phyloP scores from a whole-genome alignment of 371 early-diverging fungal genomes.

The Apophysomyces trapeziformis region DNA sequence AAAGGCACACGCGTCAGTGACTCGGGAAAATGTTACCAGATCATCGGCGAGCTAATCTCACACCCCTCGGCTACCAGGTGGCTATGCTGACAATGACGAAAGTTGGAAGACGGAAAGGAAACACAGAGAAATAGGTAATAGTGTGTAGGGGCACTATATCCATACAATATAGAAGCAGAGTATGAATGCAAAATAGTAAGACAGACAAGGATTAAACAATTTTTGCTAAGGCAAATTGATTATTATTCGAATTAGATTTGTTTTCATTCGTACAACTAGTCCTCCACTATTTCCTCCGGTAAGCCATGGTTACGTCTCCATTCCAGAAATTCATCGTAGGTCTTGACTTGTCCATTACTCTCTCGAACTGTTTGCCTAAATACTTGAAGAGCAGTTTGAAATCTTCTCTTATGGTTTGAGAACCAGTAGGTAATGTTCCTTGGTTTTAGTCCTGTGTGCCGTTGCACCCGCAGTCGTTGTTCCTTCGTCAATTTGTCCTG shows the following conservation, averaged over 20 bases:
- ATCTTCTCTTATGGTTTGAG: conserved; percentile 52
- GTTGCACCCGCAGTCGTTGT: conserved; percentile 36
- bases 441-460: conserved; percentile 43
- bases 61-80: too few relatives aligned
- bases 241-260: neutral
- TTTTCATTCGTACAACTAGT: neutral
- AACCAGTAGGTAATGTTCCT: conserved; percentile 58
- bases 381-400: conserved; percentile 29
- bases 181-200: neutral
- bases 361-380: conserved; percentile 33
- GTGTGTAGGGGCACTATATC: too few relatives aligned
- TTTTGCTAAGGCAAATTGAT: neutral
- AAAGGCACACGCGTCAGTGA: neutral
- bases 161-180: neutral
- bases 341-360: conserved; percentile 31
- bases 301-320: conserved; percentile 36
- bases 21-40: neutral
- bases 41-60: too few relatives aligned
- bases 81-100: too few relatives aligned
- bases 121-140: too few relatives aligned
- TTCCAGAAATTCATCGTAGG: conserved; percentile 44
- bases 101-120: too few relatives aligned
- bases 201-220: too few relatives aligned
- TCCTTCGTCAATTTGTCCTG: conserved; percentile 50
- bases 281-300: conserved; percentile 30